Percentiles rank a stretch among this genome's conserved stretches.
These are phyloP conservation scores for Alternaria metachromatica DNA, from an alignment of 2,329 filamentous ascomycete species.

Conservation along the genomic window DNA sequence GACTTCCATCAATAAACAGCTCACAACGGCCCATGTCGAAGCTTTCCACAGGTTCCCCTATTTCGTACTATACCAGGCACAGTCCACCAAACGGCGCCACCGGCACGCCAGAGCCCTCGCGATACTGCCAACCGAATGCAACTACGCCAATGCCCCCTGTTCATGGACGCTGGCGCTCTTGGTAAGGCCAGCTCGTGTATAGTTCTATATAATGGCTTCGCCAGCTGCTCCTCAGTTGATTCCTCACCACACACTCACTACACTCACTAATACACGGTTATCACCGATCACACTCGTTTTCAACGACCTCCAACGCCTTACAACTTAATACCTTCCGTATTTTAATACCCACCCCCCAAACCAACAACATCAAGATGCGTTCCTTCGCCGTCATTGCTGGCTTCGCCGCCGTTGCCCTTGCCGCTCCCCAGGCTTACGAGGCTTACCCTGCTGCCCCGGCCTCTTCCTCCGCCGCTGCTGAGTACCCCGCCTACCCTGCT, in stretches of 20 bases:
- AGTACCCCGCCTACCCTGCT: conserved; percentile 11
- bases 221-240: conserved; percentile 20
- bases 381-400: conserved; percentile 45
- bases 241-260: conserved; percentile 49
- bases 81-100: conserved; percentile 33
- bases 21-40: conserved; percentile 32
- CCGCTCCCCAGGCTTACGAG: conserved; percentile 27
- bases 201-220: conserved; percentile 46
- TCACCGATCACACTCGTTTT: conserved; percentile 52
- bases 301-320: conserved; percentile 33
- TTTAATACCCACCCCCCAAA: conserved; percentile 32
- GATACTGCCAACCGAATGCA: conserved; percentile 35
- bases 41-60: conserved; percentile 38
- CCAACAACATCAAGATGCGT: conserved; percentile 49
- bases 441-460: conserved; percentile 9
- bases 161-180: conserved; percentile 23
- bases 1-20: conserved; percentile 42
- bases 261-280: conserved; percentile 46
- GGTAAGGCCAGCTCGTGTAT: conserved; percentile 31
- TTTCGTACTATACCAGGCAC: conserved; percentile 38
- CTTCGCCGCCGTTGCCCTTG: conserved; percentile 36
- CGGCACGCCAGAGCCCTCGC: conserved; percentile 30
- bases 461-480: conserved; percentile 1
- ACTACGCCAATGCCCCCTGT: conserved; percentile 36
- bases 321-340: conserved; percentile 46